A percentile compares a stretch with the other conserved stretches of the same genome.
phyloP scores from a whole-genome alignment of 2,329 filamentous ascomycete genomes.

The Fusarium sp. region DNA sequence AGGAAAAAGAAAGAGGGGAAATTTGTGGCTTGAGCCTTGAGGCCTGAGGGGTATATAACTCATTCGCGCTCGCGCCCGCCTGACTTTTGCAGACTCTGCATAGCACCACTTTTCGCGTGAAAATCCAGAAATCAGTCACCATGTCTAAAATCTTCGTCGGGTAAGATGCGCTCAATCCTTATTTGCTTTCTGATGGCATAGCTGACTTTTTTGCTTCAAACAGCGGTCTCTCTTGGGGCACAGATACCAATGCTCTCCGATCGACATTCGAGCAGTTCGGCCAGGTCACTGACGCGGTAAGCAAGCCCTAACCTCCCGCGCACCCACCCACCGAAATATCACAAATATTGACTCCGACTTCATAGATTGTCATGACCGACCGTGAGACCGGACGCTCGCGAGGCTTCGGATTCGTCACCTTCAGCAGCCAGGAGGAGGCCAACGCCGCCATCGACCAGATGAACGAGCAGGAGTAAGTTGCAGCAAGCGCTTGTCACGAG shows the following conservation, averaged over 20 bases:
- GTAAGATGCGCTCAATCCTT: background rate
- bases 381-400: background rate
- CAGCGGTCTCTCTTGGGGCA: conserved; percentile 4
- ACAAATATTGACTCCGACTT: background rate
- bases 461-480: conserved; percentile 6
- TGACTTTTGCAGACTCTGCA: background rate
- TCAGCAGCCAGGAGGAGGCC: background rate
- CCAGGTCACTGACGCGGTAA: conserved; percentile 5
- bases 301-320: background rate
- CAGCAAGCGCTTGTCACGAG: too few species aligned
- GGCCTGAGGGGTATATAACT: background rate
- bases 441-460: background rate
- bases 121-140: background rate
- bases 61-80: background rate
- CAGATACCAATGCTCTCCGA: background rate
- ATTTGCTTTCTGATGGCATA: too few species aligned
- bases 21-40: background rate
- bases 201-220: too few species aligned
- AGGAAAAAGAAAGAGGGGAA: background rate
- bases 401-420: conserved; percentile 10
- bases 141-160: conserved; percentile 12
- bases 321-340: too few species aligned
- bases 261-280: background rate
- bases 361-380: conserved; percentile 4
- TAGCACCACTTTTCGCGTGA: background rate